Conservation (phyloP, 2,329 filamentous ascomycete species). For the Hypoxylon rubiginosum region DNA sequence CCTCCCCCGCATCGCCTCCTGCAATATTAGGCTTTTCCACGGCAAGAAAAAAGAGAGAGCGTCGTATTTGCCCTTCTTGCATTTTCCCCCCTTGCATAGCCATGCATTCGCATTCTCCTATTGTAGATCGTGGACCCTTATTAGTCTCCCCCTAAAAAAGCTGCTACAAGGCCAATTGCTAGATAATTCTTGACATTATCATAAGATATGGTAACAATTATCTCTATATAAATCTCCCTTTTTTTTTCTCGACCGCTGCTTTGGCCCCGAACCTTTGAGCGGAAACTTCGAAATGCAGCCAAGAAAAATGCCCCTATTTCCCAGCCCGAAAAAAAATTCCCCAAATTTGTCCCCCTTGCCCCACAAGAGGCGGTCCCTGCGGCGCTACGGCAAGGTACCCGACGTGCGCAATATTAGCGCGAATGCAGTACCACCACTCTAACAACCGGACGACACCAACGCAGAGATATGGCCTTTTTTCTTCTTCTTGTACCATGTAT, state of each 20-base stretch:
- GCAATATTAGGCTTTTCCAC: slow-evolving; percentile 34
- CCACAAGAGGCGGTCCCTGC: slow-evolving; percentile 37
- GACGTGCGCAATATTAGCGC: slow-evolving; percentile 45
- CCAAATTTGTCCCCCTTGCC: slow-evolving; percentile 23
- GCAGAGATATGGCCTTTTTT: slow-evolving; percentile 12
- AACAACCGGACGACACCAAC: no score
- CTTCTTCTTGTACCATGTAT: background rate
- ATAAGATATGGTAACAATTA: background rate
- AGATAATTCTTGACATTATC: background rate
- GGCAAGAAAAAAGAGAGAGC: slow-evolving; percentile 9
- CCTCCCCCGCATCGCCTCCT: slow-evolving; percentile 39
- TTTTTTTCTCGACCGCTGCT: slow-evolving; percentile 8
- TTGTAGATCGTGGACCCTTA: background rate
- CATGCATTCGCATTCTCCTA: slow-evolving; percentile 21
- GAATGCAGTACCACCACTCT: slow-evolving; percentile 39
- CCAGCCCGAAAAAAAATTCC: slow-evolving; percentile 26
- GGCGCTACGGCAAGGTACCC: slow-evolving; percentile 49
- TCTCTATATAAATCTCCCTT: background rate
- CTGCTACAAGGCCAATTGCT: background rate
- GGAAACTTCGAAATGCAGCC: slow-evolving; percentile 27
- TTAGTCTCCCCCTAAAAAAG: background rate
- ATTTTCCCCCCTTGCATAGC: slow-evolving; percentile 33
- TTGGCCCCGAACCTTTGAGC: background rate
- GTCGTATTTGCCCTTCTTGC: slow-evolving; percentile 4
- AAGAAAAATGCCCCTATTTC: slow-evolving; percentile 41